A percentile compares a stretch with the other conserved stretches of the same genome.
phyloP scores from a whole-genome alignment of 2,329 filamentous ascomycete genomes.

The Herpotrichia juniperi region DNA sequence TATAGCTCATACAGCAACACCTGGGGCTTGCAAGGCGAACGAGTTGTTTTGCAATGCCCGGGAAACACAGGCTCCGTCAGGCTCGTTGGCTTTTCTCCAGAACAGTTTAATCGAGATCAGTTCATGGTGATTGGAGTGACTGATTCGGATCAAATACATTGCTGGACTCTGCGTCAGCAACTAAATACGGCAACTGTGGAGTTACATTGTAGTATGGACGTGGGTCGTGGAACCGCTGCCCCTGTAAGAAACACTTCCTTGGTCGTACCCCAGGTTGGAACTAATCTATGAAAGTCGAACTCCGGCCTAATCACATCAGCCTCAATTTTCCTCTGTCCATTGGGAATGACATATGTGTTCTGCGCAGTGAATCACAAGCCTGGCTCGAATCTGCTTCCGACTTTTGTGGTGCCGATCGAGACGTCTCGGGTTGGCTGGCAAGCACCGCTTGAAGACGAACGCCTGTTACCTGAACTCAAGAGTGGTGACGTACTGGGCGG shows the following conservation, averaged over 20 bases:
- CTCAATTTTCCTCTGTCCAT: conserved; percentile 18
- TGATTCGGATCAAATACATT: conserved; percentile 20
- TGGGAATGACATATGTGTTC: conserved; percentile 20
- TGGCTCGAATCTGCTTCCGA: conserved; percentile 19
- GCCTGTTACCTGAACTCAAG: conserved; percentile 9
- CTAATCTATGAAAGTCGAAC: conserved; percentile 18
- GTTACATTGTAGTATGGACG: conserved; percentile 16
- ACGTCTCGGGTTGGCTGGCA: conserved; percentile 1
- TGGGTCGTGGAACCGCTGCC: conserved; percentile 10
- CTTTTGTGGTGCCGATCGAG: conserved; percentile 25
- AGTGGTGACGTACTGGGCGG: conserved; percentile 18
- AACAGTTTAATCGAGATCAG: conserved; percentile 4
- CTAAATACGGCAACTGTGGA: conserved; percentile 2
- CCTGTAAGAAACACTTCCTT: conserved; percentile 13
- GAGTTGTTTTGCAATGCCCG: conserved; percentile 16
- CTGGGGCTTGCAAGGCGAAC: conserved; percentile 17
- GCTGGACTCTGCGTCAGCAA: conserved; percentile 17
- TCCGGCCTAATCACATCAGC: conserved; percentile 23
- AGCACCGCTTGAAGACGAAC: conserved; percentile 2
- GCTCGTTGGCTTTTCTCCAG: conserved; percentile 23
- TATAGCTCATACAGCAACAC: conserved; percentile 9
- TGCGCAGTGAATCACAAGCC: conserved; percentile 23
- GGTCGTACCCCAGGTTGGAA: background rate
- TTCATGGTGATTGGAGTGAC: conserved; percentile 23
- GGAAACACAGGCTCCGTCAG: conserved; percentile 20